A percentile compares a stretch with the other conserved stretches of the same genome.
These are phyloP conservation scores for Podosphaera leucotricha DNA, from an alignment of 2,329 filamentous ascomycete species.

Conservation along the genomic window DNA sequence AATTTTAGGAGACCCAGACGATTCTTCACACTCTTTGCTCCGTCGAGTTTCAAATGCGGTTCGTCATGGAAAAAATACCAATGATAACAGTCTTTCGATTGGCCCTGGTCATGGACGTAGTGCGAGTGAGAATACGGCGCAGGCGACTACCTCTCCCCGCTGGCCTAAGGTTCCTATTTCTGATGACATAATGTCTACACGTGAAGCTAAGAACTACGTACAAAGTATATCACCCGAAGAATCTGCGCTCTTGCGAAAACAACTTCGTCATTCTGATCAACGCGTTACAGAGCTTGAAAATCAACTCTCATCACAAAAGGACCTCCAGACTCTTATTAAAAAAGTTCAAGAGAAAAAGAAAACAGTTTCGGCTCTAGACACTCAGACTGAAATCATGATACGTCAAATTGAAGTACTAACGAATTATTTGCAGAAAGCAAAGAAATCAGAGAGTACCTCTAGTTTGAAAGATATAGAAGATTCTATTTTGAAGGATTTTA, in stretches of 20 bases:
- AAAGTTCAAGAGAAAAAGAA: conserved; percentile 83
- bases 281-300: conserved; percentile 67
- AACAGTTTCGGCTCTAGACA: conserved; percentile 82
- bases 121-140: conserved; percentile 39
- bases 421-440: conserved; percentile 67
- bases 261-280: conserved; percentile 61
- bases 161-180: conserved; percentile 42
- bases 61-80: conserved; percentile 75
- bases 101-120: conserved; percentile 32
- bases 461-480: conserved; percentile 69
- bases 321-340: conserved; percentile 43
- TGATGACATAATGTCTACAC: conserved; percentile 26
- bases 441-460: conserved; percentile 56
- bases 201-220: conserved; percentile 48
- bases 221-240: conserved; percentile 43
- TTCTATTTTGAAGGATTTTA: conserved; percentile 73
- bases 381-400: conserved; percentile 86
- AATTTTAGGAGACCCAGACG: conserved; percentile 51
- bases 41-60: conserved; percentile 83
- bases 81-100: conserved; percentile 28
- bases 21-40: conserved; percentile 55
- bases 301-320: conserved; percentile 38
- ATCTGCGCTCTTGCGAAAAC: conserved; percentile 41
- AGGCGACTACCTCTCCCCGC: conserved; percentile 39
- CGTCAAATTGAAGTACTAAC: conserved; percentile 75